Evolutionary conservation across 2,329 filamentous ascomycete genomes (phyloP), one percentile per base, ranked within the genome.

Genomic region (Penicillium sp.): DNA sequence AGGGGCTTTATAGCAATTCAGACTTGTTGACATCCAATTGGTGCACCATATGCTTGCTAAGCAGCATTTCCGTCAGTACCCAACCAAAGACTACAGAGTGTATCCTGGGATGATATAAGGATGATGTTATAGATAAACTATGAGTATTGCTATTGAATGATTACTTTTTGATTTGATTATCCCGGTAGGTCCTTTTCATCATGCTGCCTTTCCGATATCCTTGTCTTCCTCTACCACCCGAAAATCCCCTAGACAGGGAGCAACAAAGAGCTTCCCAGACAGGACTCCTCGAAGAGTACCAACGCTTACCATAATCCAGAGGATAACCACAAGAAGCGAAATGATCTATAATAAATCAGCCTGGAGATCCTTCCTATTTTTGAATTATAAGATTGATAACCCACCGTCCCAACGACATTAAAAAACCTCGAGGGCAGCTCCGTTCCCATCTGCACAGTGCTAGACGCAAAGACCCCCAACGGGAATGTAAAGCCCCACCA

Each of bases 401-500:
- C 17, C 65, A 80, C 76, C 22, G 84, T 88, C 12, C 85, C 85
- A 1, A 88, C 68, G 0, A 88, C 78, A 35, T 78, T 76, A 67
- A 88, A 68, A 68, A 88, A 87, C 15, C 71, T 56, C 38, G 82
- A 86, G 0, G 83, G 81, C 62, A 88, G 78, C 62, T 86, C 82
- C 24, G 78, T 74, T 1, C 82, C 84, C 45, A 79, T 70, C 45
- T 76, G 72, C 40, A 76, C 75, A 3, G 78, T 79, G 60, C 74
- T 80, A 9, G 82, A 73, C 0, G 85, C 80, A 71, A 83, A 87
- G 0, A 87, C 85, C 2, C 86, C 86, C 2, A 86, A 68, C 0
- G 85, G 86, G 65, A 88, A 88, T 0, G 82, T 85, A 62, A 87
- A 87, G 2, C 83, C 84, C 85, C 84, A 88, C 85, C 85, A 86